Evolutionary conservation across 441 rosid species (phyloP).

Genomic region (Pelargonium hybrid): DNA sequence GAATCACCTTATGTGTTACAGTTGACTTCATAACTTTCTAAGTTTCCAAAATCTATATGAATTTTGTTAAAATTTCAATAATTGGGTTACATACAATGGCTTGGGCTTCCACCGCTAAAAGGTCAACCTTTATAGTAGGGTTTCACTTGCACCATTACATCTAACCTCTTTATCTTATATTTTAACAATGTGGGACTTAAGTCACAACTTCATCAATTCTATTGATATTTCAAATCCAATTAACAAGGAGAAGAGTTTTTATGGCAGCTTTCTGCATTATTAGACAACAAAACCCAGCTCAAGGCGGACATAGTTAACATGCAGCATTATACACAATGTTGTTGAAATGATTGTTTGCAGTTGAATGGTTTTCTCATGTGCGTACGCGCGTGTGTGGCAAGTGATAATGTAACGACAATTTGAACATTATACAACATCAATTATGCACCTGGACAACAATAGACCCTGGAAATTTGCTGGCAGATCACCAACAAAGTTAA

Average conservation of each 20-base stretch:
- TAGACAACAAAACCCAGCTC: background rate
- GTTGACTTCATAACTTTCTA: background rate
- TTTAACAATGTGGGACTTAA: too few relatives aligned
- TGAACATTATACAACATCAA: constrained; percentile 11
- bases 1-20: background rate
- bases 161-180: too few relatives aligned
- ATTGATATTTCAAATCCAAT: background rate
- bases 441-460: constrained; percentile 58
- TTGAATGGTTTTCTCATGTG: background rate
- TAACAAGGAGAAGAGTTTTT: background rate
- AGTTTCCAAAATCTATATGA: background rate
- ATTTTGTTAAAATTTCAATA: too few relatives aligned
- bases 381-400: background rate
- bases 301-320: background rate
- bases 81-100: background rate
- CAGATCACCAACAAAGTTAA: constrained; percentile 47
- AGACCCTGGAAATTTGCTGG: constrained; percentile 50
- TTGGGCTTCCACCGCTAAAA: background rate
- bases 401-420: background rate
- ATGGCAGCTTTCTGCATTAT: background rate
- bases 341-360: constrained; percentile 1
- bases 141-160: too few relatives aligned
- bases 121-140: too few relatives aligned
- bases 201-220: background rate
- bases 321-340: background rate